These are phyloP conservation scores for Singerocomus inundabilis DNA, from an alignment of 1,284 basidiomycete genomes.

Conservation along the genomic window DNA sequence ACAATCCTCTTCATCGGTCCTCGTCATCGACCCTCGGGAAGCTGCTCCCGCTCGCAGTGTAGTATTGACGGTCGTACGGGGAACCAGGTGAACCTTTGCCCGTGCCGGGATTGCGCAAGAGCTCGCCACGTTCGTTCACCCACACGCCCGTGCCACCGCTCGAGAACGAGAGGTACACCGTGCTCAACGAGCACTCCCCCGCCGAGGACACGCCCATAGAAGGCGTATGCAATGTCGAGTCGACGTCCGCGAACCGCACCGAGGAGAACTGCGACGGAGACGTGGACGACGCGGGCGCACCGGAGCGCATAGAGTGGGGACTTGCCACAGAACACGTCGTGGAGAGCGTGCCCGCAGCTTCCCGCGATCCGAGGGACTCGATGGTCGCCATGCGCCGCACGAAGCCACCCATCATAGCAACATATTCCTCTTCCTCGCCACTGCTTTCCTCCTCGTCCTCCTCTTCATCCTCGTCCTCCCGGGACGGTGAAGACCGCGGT, in stretches of 20 bases:
- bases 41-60: constrained; percentile 17
- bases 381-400: constrained; percentile 77
- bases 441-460: no score
- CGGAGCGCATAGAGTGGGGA: constrained; percentile 19
- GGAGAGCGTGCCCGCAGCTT: constrained; percentile 28
- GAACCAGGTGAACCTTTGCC: constrained; percentile 6
- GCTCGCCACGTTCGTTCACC: constrained; percentile 33
- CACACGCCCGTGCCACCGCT: constrained; percentile 20
- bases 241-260: constrained; percentile 18
- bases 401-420: constrained; percentile 58
- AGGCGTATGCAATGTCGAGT: constrained; percentile 14
- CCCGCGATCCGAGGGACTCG: constrained; percentile 66
- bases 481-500: constrained; percentile 13
- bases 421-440: constrained; percentile 45
- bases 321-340: constrained; percentile 22
- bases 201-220: constrained; percentile 6
- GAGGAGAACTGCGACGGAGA: constrained; percentile 33
- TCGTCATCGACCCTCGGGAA: constrained; percentile 9
- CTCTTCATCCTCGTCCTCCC: constrained; percentile 31
- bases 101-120: constrained; percentile 9
- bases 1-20: constrained; percentile 6
- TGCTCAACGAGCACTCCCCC: constrained; percentile 19
- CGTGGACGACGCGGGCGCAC: constrained; percentile 17
- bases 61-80: constrained; percentile 14
- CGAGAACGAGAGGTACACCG: constrained; percentile 29